Conservation (phyloP, 2,329 filamentous ascomycete genomes). For the Sporothrix sp. region DNA sequence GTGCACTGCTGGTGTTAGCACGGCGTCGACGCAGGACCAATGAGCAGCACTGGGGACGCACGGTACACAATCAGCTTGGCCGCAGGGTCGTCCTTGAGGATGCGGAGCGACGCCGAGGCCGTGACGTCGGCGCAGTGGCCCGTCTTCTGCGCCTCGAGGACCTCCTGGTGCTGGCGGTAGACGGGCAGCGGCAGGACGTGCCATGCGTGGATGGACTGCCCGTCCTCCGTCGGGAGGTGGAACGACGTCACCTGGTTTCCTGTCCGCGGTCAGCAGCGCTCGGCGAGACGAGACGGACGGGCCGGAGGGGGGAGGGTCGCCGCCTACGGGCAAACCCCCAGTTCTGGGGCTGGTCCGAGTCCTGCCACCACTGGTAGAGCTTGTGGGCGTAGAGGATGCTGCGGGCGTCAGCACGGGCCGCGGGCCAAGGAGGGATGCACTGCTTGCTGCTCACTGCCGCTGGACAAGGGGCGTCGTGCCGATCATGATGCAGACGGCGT, state of each 20-base stretch:
- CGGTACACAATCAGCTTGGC: conserved; percentile 56
- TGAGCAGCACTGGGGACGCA: conserved; percentile 27
- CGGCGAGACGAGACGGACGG: too few relatives aligned
- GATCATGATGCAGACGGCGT: conserved; percentile 23
- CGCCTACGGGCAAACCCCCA: conserved; percentile 76
- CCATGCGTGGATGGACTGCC: conserved; percentile 76
- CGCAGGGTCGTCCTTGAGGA: conserved; percentile 54
- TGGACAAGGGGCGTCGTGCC: conserved; percentile 64
- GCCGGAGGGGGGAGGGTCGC: too few relatives aligned
- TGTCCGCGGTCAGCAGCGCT: conserved; percentile 26
- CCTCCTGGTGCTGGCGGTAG: conserved; percentile 61
- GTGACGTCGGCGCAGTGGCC: conserved; percentile 46
- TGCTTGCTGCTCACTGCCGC: conserved; percentile 55
- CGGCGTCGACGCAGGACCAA: not conserved
- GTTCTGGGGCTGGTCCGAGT: conserved; percentile 65
- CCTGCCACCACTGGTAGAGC: conserved; percentile 59
- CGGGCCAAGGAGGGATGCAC: too few relatives aligned
- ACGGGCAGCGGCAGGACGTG: conserved; percentile 73
- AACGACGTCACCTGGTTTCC: conserved; percentile 87
- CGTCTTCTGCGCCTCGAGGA: conserved; percentile 42
- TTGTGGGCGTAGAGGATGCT: conserved; percentile 81
- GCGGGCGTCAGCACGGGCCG: not conserved
- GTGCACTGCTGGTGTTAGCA: conserved; percentile 40
- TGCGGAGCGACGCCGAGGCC: conserved; percentile 46
- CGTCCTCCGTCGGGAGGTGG: conserved; percentile 62